A percentile compares a stretch with the other conserved stretches of the same genome.
These are phyloP conservation scores for Aspergillus taichungensis DNA, from an alignment of 495 filamentous ascomycete genomes.

Conservation along the genomic window DNA sequence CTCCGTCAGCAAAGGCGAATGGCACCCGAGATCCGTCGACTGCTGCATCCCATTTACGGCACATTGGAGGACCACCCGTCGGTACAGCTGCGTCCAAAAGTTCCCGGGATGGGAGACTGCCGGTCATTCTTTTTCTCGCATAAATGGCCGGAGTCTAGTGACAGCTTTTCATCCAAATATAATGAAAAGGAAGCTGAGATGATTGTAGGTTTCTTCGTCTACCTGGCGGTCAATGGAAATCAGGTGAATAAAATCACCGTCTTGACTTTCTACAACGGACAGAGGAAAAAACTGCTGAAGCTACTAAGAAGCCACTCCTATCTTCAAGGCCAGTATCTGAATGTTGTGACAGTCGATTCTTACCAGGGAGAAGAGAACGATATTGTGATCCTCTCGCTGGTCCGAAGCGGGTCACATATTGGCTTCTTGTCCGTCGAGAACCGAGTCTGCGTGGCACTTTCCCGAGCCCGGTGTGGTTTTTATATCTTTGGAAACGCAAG, in stretches of 20 bases:
- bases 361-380: conserved; percentile 96
- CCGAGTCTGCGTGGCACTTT: conserved; percentile 79
- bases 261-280: conserved; percentile 87
- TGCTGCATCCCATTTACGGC: conserved; percentile 61
- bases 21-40: conserved; percentile 59
- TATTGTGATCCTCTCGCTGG: conserved; percentile 73
- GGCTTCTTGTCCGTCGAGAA: conserved; percentile 71
- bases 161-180: conserved; percentile 57
- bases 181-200: conserved; percentile 73
- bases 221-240: conserved; percentile 62
- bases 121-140: conserved; percentile 70
- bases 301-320: conserved; percentile 42
- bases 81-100: conserved; percentile 49
- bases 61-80: conserved; percentile 57
- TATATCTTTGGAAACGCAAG: conserved; percentile 79
- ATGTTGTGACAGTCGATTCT: conserved; percentile 79
- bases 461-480: conserved; percentile 74
- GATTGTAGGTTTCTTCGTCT: conserved; percentile 61
- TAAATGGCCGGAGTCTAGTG: conserved; percentile 52
- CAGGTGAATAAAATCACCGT: conserved; percentile 59
- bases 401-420: conserved; percentile 60
- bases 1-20: conserved; percentile 60
- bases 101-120: conserved; percentile 71
- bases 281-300: conserved; percentile 55
- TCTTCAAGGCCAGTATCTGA: conserved; percentile 43